Evolutionary conservation across 2,329 filamentous ascomycete species (phyloP).

Genomic region (Diaporthe longicolla): DNA sequence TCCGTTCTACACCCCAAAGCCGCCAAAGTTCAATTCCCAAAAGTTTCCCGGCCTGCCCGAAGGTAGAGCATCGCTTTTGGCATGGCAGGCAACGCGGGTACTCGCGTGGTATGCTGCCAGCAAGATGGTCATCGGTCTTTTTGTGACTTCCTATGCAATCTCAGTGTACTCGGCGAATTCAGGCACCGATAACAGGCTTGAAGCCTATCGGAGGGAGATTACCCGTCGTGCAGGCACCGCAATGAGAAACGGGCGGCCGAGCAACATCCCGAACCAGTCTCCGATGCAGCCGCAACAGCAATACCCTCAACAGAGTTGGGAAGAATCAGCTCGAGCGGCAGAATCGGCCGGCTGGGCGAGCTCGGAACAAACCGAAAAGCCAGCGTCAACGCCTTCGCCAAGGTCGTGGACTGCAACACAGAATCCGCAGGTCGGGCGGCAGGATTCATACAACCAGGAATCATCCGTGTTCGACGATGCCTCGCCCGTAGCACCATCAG

Average conservation of each 20-base stretch:
- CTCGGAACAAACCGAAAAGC: slow-evolving; percentile 27
- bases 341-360: slow-evolving; percentile 24
- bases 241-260: not conserved
- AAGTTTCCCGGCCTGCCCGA: slow-evolving; percentile 51
- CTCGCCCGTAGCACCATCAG: slow-evolving; percentile 39
- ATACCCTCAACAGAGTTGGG: slow-evolving; percentile 8
- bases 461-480: slow-evolving; percentile 42
- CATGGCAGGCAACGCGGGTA: slow-evolving; percentile 57
- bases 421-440: slow-evolving; percentile 10
- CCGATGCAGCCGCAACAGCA: not conserved
- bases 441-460: slow-evolving; percentile 18
- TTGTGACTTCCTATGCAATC: slow-evolving; percentile 51
- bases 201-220: slow-evolving; percentile 28
- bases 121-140: slow-evolving; percentile 47
- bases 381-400: slow-evolving; percentile 10
- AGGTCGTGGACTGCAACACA: slow-evolving; percentile 31
- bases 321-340: not conserved
- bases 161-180: slow-evolving; percentile 35
- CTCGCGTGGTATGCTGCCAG: slow-evolving; percentile 50
- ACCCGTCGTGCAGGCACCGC: not conserved
- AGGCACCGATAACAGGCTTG: slow-evolving; percentile 38
- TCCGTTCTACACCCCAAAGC: slow-evolving; percentile 56
- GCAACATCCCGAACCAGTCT: not conserved
- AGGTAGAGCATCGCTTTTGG: slow-evolving; percentile 46
- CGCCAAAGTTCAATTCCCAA: slow-evolving; percentile 49